Evolutionary conservation across 1,284 basidiomycete species (phyloP).

Genomic region (Schizophyllum commune): DNA sequence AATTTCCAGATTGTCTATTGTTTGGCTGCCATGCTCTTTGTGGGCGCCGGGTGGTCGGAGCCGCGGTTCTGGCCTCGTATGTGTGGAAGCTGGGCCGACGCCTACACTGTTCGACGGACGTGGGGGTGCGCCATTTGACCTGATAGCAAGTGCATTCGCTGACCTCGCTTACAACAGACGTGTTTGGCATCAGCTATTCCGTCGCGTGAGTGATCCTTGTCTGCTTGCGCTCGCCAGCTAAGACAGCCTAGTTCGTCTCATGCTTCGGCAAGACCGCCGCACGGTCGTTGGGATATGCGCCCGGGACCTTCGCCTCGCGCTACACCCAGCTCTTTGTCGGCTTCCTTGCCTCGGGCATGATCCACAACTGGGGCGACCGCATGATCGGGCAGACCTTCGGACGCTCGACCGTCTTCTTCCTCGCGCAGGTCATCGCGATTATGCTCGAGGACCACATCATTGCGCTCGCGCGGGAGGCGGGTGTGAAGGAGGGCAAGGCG

Average conservation of each 20-base stretch:
- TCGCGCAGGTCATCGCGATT: slow-evolving; percentile 8
- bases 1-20: neutral
- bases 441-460: slow-evolving; percentile 10
- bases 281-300: slow-evolving; percentile 2
- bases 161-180: slow-evolving; percentile 2
- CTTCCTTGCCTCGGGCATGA: slow-evolving; percentile 8
- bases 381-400: slow-evolving; percentile 1
- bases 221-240: neutral
- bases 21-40: slow-evolving; percentile 3
- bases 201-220: slow-evolving; percentile 6
- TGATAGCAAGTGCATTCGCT: neutral
- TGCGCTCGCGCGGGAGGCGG: slow-evolving; percentile 1
- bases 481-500: neutral
- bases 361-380: slow-evolving; percentile 6
- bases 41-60: neutral
- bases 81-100: slow-evolving; percentile 1
- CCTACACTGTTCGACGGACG: slow-evolving; percentile 2
- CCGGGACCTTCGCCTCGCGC: slow-evolving; percentile 5
- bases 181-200: slow-evolving; percentile 12
- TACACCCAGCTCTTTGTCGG: slow-evolving; percentile 11
- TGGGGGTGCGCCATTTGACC: neutral
- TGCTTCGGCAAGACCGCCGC: slow-evolving; percentile 2
- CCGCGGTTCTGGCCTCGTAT: neutral
- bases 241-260: neutral
- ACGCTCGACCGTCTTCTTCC: slow-evolving; percentile 9